Percentiles rank a stretch among this genome's conserved stretches.
Evolutionary conservation across 192 early-diverging fungal genomes (phyloP).

Genomic region (Coemansia guatemalensis): DNA sequence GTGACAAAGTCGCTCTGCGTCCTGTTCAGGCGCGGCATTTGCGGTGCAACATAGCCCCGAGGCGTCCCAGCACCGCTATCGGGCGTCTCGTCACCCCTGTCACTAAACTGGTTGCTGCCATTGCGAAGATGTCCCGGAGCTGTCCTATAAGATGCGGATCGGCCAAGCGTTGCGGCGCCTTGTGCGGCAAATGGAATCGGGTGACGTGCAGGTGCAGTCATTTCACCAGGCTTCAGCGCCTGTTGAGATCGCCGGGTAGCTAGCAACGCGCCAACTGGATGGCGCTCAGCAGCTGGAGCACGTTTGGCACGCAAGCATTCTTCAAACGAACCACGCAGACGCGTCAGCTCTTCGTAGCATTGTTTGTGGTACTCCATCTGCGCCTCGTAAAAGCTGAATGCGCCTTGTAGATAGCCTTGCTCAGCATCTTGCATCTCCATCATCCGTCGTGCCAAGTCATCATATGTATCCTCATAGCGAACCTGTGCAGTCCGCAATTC

Average conservation of each 20-base stretch:
- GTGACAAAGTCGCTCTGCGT: constrained; percentile 46
- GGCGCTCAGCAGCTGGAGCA: constrained; percentile 34
- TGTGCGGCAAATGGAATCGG: constrained; percentile 32
- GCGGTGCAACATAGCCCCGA: constrained; percentile 5
- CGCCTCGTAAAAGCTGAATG: constrained; percentile 54
- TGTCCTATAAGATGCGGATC: constrained; percentile 27
- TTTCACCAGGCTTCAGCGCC: constrained; percentile 28
- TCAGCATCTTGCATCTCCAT: constrained; percentile 79
- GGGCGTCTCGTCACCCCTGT: constrained; percentile 19
- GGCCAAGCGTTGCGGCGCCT: constrained; percentile 22
- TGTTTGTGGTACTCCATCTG: constrained; percentile 48
- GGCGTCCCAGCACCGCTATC: constrained; percentile 8
- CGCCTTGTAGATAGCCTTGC: constrained; percentile 57
- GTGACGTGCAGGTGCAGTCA: constrained; percentile 11
- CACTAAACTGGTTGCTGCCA: constrained; percentile 40
- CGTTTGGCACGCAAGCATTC: constrained; percentile 39
- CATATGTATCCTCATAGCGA: constrained; percentile 91
- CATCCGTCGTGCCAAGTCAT: constrained; percentile 78
- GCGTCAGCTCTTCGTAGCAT: constrained; percentile 36
- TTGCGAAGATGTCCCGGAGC: constrained; percentile 21
- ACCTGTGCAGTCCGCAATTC: constrained; percentile 84
- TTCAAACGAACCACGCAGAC: constrained; percentile 31
- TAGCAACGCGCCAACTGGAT: constrained; percentile 26
- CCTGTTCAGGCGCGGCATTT: constrained; percentile 33
- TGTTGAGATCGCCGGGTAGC: constrained; percentile 26